These are phyloP conservation scores for Penicillium dipodomyicola DNA, from an alignment of 495 filamentous ascomycete genomes.

Conservation along the genomic window DNA sequence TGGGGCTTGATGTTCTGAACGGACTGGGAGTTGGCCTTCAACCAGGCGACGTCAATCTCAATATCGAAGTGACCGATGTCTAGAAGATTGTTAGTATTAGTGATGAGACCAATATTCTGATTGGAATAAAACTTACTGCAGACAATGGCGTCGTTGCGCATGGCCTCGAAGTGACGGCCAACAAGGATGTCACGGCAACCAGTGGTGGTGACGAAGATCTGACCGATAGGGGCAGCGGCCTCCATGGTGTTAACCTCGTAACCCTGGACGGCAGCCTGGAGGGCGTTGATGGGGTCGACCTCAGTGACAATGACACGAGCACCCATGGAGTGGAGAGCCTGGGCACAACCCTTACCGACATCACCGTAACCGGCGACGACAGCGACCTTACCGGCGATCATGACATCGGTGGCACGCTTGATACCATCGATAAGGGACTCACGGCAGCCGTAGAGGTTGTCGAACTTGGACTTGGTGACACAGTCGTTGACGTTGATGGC, in stretches of 20 bases:
- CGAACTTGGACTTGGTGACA: constrained; percentile 99
- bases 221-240: constrained; percentile 78
- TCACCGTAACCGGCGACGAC: constrained; percentile 98
- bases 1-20: constrained; percentile 99
- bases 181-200: constrained; percentile 97
- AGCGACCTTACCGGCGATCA: constrained; percentile 98
- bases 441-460: constrained; percentile 99
- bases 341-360: constrained; percentile 97
- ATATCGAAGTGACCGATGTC: constrained; percentile 99
- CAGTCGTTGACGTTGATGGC: constrained; percentile 99
- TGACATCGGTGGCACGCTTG: constrained; percentile 99
- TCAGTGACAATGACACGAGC: constrained; percentile 96
- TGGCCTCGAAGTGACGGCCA: constrained; percentile 88
- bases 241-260: constrained; percentile 98
- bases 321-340: constrained; percentile 94
- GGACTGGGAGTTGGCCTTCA: constrained; percentile 91
- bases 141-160: constrained; percentile 98
- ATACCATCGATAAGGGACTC: constrained; percentile 99
- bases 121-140: constrained; percentile 70
- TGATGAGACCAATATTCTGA: background rate
- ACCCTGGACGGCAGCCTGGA: constrained; percentile 96
- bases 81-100: constrained; percentile 35
- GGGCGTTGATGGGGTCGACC: constrained; percentile 98
- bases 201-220: constrained; percentile 99
- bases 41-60: constrained; percentile 99